Evolutionary conservation across 2,329 filamentous ascomycete species (phyloP), one percentile per base, ranked within the genome.

Genomic region (Cercospora berteroae): DNA sequence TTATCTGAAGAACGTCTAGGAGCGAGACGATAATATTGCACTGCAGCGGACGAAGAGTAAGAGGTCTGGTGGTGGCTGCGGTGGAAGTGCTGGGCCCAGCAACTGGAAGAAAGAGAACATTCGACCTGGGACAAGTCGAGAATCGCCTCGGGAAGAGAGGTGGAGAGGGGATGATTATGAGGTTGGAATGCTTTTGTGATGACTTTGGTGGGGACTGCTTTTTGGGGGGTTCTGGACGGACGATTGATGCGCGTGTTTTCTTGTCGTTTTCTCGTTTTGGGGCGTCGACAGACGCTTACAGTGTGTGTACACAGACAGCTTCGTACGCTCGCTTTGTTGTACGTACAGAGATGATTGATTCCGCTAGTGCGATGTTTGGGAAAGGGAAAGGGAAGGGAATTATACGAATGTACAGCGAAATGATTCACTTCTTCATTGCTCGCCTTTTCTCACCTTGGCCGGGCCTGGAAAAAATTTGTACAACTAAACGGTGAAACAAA

Each of bases 1-100:
- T 77, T 90, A 90, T 74, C 77, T 90, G 65, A 87, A 89, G 78
- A 82, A 83, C 64, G 87, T 86, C 73, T 83, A 75, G 71, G 42
- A 42, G 65, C 55, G 55, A 2, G 29, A 58, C n/a, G 25, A 36
- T 20, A 36, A 36, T n/a, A 12, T 31, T 12, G 29, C 10, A 9
- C 27, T 36, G 55, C 27, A 58, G 27, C 27, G 31, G 55, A 36
- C 13, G 29, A 58, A 29, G 48, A 55, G 48, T 29, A 27, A 55
- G 7, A 25, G 48, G 48, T 5, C 9, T 25, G 23, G 23, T 27
- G 10, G 48, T 9, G n/a, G 10, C 10, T 20, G 18, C 23, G 44
- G 18, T 25, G 23, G 20, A 6, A 23, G 13, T 23, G 23, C 36
- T 42, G 36, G 36, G 36, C 36, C 36, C 3, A 42, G 36, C 36